Evolutionary conservation across 441 rosid genomes (phyloP).

Genomic region (Bruguiera hainesii): DNA sequence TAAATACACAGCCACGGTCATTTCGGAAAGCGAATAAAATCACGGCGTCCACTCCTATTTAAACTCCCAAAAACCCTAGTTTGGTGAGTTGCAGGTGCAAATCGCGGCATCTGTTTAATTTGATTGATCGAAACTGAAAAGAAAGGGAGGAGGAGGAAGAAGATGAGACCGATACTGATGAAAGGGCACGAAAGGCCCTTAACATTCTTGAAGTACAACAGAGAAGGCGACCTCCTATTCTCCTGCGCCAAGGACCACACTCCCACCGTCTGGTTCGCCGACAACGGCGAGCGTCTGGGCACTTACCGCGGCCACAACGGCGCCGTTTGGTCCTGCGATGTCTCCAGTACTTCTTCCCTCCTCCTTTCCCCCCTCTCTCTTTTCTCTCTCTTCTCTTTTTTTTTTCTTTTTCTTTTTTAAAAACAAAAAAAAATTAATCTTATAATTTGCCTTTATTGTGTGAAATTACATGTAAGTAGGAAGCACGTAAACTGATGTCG

Average conservation of each 20-base stretch:
- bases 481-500: too few relatives aligned
- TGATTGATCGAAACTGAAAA: too few relatives aligned
- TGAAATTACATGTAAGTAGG: too few relatives aligned
- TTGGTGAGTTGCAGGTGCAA: too few relatives aligned
- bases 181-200: conserved; percentile 98
- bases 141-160: too few relatives aligned
- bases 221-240: conserved; percentile 87
- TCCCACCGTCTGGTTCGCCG: conserved; percentile 94
- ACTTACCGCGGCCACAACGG: conserved; percentile 96
- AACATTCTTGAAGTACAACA: conserved; percentile 81
- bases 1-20: too few relatives aligned
- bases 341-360: conserved; percentile 47
- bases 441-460: too few relatives aligned
- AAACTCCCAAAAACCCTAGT: too few relatives aligned
- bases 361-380: not conserved
- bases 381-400: not conserved
- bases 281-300: conserved; percentile 88
- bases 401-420: too few relatives aligned
- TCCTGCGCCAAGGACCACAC: conserved; percentile 93
- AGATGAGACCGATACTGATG: conserved; percentile 92
- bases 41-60: too few relatives aligned
- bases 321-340: conserved; percentile 93
- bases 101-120: too few relatives aligned
- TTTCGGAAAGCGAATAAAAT: too few relatives aligned
- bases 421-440: not conserved